Percentiles rank a stretch among this genome's conserved stretches.
Conservation (phyloP, 2,329 filamentous ascomycete genomes). For the Trichoderma citrinoviride region DNA sequence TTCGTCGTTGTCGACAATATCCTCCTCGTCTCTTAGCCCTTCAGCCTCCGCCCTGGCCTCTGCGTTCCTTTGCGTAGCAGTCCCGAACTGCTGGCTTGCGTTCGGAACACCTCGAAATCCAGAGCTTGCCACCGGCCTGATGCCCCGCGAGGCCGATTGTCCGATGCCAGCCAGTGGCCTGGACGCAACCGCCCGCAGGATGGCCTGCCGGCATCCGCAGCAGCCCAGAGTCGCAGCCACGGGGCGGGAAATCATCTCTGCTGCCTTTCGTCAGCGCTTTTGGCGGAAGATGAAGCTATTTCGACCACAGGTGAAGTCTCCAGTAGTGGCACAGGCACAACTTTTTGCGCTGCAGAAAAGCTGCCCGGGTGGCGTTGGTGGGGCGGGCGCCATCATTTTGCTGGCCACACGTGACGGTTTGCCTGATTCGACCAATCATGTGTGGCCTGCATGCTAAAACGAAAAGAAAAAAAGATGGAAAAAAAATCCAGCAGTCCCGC, state of each 20-base stretch:
- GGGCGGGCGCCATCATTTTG: conserved; percentile 1
- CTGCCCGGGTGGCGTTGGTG: conserved; percentile 15
- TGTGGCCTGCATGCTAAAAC: not conserved
- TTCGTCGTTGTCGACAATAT: conserved; percentile 28
- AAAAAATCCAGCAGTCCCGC: not conserved
- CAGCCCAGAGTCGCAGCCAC: conserved; percentile 32
- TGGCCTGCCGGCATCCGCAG: conserved; percentile 32
- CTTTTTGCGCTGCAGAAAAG: conserved; percentile 11
- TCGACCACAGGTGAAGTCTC: conserved; percentile 2
- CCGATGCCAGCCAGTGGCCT: conserved; percentile 28
- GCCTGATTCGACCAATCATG: conserved; percentile 8
- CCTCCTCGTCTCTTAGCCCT: conserved; percentile 3
- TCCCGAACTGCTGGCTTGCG: conserved; percentile 17
- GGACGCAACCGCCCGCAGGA: conserved; percentile 33
- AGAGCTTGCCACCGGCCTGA: conserved; percentile 24
- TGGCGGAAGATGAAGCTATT: conserved; percentile 1
- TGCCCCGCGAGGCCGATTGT: conserved; percentile 27
- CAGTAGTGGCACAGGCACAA: not conserved
- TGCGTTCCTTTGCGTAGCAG: not conserved
- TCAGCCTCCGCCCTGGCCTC: not conserved
- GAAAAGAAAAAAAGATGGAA: not conserved
- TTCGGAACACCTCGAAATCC: conserved; percentile 30
- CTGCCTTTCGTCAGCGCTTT: not conserved
- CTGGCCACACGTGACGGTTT: conserved; percentile 11
- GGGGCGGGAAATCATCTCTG: conserved; percentile 34